Evolutionary conservation across 345 rosid genomes (phyloP), one percentile per base, ranked within the genome.

Genomic region (Corymbia maculata): DNA sequence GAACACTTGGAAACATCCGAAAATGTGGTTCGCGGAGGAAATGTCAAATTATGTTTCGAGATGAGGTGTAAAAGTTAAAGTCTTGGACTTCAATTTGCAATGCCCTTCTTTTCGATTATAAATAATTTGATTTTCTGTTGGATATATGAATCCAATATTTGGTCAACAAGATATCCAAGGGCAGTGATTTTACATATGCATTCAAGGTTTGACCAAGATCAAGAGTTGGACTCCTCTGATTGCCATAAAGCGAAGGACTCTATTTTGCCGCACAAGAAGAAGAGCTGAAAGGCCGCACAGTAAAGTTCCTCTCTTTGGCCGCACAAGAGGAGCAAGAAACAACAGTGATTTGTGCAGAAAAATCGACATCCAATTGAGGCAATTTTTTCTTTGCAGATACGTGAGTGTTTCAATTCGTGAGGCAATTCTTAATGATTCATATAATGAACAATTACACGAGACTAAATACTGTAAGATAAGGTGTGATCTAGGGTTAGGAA

Each of bases 381-480:
- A 59, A 22, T 59, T 59, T 59, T 24, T 5, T 59, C 26, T 24
- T 59, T 24, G 28, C 24, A 6, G 1, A 59, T 24, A 59, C n/a
- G 26, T 10, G n/a, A 59, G 66, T 24, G 14, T 26, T 59, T 24
- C n/a, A 24, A 59, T 59, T 24, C 0, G n/a, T 59, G 2, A 10
- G 66, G 66, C 24, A 24, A 24, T 59, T 59, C 6, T 24, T 24
- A 59, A 59, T 59, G 14, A 59, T 59, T 59, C 24, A 59, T 24
- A 9, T 59, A 59, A 22, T 0, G 3, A 59, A 26, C 66, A 22
- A 59, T 24, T 5, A 26, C 14, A 0, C 10, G 66, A 59, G 13
- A 59, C 66, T 59, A 59, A 59, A 59, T 59, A 59, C 13, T 59
- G 26, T 59, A 59, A 22, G n/a, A 59, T 59, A 24, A 59, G 66